These are phyloP conservation scores for Curvularia lunata DNA, from an alignment of 2,329 filamentous ascomycete genomes.

Conservation along the genomic window DNA sequence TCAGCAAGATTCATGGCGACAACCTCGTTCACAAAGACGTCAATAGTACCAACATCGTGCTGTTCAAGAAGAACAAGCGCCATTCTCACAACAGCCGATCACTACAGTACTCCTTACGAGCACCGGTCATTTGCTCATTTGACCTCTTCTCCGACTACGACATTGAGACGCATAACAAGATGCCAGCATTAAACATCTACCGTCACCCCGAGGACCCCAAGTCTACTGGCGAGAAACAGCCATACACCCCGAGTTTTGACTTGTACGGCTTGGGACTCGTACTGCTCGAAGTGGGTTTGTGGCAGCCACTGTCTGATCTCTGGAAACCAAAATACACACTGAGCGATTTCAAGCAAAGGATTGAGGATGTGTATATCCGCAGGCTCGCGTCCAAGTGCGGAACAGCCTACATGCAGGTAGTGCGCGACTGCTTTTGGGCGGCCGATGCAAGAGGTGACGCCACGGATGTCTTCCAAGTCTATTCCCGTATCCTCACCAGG, in stretches of 20 bases:
- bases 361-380: slow-evolving; percentile 69
- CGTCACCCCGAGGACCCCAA: slow-evolving; percentile 67
- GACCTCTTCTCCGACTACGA: slow-evolving; percentile 70
- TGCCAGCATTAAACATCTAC: slow-evolving; percentile 63
- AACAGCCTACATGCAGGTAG: slow-evolving; percentile 75
- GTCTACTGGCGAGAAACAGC: slow-evolving; percentile 38
- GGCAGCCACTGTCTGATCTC: slow-evolving; percentile 68
- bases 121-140: slow-evolving; percentile 74
- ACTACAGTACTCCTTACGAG: slow-evolving; percentile 63
- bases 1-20: slow-evolving; percentile 74
- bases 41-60: slow-evolving; percentile 70
- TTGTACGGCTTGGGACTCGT: slow-evolving; percentile 76
- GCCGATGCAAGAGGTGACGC: slow-evolving; percentile 58
- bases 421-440: slow-evolving; percentile 73
- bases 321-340: slow-evolving; percentile 66
- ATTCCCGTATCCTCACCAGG: slow-evolving; percentile 55
- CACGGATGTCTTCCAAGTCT: slow-evolving; percentile 44
- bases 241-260: slow-evolving; percentile 58
- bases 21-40: slow-evolving; percentile 75
- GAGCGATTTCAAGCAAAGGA: slow-evolving; percentile 66
- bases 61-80: slow-evolving; percentile 59
- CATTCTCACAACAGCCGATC: slow-evolving; percentile 53
- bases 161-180: slow-evolving; percentile 54
- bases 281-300: slow-evolving; percentile 76
- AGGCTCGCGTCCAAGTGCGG: slow-evolving; percentile 72